Base-by-base conservation (phyloP, 306 rosid species). In the Castanea crenata region DNA sequence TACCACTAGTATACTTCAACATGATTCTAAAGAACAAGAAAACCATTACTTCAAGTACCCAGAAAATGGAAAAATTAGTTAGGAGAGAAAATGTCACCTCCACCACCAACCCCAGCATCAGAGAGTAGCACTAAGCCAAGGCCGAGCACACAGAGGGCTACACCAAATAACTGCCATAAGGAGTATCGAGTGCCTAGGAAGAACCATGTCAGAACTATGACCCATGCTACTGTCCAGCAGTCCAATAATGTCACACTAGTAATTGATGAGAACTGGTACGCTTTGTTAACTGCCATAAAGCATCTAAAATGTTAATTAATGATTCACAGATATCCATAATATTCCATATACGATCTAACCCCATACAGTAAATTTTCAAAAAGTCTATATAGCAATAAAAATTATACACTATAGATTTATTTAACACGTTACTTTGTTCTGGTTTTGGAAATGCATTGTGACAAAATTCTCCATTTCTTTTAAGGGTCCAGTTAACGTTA, bases 181-280 rank as follows among this genome's bases (percentile, higher is more conserved):
- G 94, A 89, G 82, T 93, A 91, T 61, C 88, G 73, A 64, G 96
- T 87, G 77, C 92, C 82, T 19, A 93, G 72, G 85, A 87, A 79
- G 70, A 84, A 41, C 89, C 94, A 88, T 25, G 97, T 93, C 55
- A 93, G 80, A 51, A 88, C 41, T 55, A 93, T 55, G 70, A 74
- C 94, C 90, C 93, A 91, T 25, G 94, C 91, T 55, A 91, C 76
- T 61, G 92, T 80, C 78, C 85, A 91, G 86, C 96, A 93, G 61
- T 85, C 90, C 77, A 93, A 75, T 67, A 91, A 74, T 25, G 93
- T 88, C 78, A 87, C 88, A 76, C 94, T 93, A 1, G 97, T 93
- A 67, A 93, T 81, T 6, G 97, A 88, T 5, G 92, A 79, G 82
- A 72, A 93, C 78, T 93, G 93, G 79, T 7, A 89, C 52, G 97